Base-by-base conservation (phyloP, 805 yeast genomes). In the Lachancea kluyveri region DNA sequence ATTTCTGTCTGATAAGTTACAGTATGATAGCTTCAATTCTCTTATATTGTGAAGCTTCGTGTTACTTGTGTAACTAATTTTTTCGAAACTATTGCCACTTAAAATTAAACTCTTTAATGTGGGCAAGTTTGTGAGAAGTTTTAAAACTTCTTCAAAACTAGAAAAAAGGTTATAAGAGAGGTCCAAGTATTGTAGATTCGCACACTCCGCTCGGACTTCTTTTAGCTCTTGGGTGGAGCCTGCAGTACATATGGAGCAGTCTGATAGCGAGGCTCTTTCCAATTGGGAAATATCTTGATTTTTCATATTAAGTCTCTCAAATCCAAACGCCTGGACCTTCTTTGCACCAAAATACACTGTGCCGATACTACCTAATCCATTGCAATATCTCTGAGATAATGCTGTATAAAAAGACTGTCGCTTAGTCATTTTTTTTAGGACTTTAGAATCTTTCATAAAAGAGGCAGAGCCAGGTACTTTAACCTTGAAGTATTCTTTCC, bases 291-390 rank as follows among this genome's bases (percentile, higher is more conserved):
- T 65, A 36, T 78, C 57, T 1, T 68, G 50, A 41, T 74, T 79
- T 9, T 67, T 45, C n/a, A 43, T 29, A 26, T 69, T 64, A 26
- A 79, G 50, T 39, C 70, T 68, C 15, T 72, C 79, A 47, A 83
- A 77, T 1, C 95, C 95, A 35, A 62, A 70, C 17, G 72, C 67
- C 45, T 82, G 78, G 6, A 75, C 74, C 5, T 43, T 40, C 50
- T 85, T 85, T 1, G 60, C 34, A 0, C 86, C 84, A 31, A 80
- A 66, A 15, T 50, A 51, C 5, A 74, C 48, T 11, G 61, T 21
- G 6, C 56, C 46, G 3, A 45, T 41, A 7, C 42, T 49, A 4
- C 43, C 45, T n/a, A 54, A 48, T 2, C 59, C 52, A 8, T 50
- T 43, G 3, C 69, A 66, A 50, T 81, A 81, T 29, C 65, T 67